Evolutionary conservation across 169 alveolate genomes (phyloP).

Genomic region (Plasmodium gaboni): DNA sequence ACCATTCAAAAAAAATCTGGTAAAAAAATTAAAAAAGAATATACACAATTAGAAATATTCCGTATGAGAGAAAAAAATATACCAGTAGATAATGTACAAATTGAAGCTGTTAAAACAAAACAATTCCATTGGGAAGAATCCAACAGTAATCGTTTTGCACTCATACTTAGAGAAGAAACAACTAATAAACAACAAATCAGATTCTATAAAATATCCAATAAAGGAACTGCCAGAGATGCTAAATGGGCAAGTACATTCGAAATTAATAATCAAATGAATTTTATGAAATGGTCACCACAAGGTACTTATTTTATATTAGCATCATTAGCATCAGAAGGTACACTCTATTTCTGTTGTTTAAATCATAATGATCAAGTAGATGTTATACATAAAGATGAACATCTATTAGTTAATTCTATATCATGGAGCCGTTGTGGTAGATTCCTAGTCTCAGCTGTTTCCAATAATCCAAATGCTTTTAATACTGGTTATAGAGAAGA

Average conservation of each 20-base stretch:
- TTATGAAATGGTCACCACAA: slow-evolving; percentile 91
- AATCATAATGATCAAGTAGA: slow-evolving; percentile 90
- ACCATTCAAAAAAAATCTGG: slow-evolving; percentile 90
- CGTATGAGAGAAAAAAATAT: slow-evolving; percentile 90
- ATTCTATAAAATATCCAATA: slow-evolving; percentile 90
- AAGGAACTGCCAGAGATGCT: slow-evolving; percentile 85
- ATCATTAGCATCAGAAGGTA: slow-evolving; percentile 89
- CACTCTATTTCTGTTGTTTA: slow-evolving; percentile 87
- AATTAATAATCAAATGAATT: slow-evolving; percentile 85
- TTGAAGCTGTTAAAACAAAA: slow-evolving; percentile 90
- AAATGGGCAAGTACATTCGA: slow-evolving; percentile 85
- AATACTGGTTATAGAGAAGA: slow-evolving; percentile 60
- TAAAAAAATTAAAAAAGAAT: slow-evolving; percentile 89
- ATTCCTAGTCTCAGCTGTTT: slow-evolving; percentile 87
- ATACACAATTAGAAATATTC: slow-evolving; percentile 91
- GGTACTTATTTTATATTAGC: slow-evolving; percentile 92
- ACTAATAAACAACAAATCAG: slow-evolving; percentile 89
- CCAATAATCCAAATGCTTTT: slow-evolving; percentile 4
- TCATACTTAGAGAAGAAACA: slow-evolving; percentile 90
- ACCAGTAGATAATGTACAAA: slow-evolving; percentile 92
- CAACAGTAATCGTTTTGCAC: slow-evolving; percentile 89
- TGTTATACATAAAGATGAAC: slow-evolving; percentile 91
- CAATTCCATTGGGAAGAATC: slow-evolving; percentile 91
- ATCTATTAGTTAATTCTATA: slow-evolving; percentile 88
- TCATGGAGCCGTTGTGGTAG: slow-evolving; percentile 93